Evolutionary conservation across 116 monocot genomes (phyloP).

Genomic region (Papilionanthe hybrid): DNA sequence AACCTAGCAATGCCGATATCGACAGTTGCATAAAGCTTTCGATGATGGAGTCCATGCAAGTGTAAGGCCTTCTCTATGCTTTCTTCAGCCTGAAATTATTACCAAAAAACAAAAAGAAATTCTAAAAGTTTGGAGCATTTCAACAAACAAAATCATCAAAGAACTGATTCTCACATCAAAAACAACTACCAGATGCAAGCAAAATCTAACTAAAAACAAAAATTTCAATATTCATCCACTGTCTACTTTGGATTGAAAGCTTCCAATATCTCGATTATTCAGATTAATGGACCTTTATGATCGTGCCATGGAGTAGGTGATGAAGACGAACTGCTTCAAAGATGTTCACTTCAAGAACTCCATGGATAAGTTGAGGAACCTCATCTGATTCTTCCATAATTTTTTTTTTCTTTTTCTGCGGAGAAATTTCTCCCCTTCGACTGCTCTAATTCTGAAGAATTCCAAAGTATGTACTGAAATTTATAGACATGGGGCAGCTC

Average conservation of each 20-base stretch:
- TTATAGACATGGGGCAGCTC: not conserved
- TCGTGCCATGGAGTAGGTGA: conserved; percentile 17
- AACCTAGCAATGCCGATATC: conserved; percentile 54
- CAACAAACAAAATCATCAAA: too few species aligned
- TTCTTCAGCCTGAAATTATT: conserved; percentile 32
- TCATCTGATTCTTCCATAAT: conserved; percentile 9
- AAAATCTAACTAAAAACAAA: not conserved
- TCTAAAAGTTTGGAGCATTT: too few species aligned
- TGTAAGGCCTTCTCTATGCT: conserved; percentile 23
- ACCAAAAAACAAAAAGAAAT: not conserved
- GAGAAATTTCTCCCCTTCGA: not conserved
- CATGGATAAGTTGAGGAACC: conserved; percentile 35
- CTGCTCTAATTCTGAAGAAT: not conserved
- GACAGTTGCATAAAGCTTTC: conserved; percentile 48
- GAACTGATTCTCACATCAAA: too few species aligned
- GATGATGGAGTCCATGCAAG: conserved; percentile 20
- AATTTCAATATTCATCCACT: too few species aligned
- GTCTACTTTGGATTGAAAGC: too few species aligned
- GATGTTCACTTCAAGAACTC: conserved; percentile 30
- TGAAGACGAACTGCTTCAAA: conserved; percentile 44
- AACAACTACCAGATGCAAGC: not conserved
- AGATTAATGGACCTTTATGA: not conserved
- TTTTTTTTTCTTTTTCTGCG: not conserved
- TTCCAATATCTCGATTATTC: too few species aligned
- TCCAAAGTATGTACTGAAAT: not conserved